Percentiles rank a stretch among this genome's conserved stretches.
phyloP scores from a whole-genome alignment of 2,329 filamentous ascomycete species.

The Curvularia eragrostidis region DNA sequence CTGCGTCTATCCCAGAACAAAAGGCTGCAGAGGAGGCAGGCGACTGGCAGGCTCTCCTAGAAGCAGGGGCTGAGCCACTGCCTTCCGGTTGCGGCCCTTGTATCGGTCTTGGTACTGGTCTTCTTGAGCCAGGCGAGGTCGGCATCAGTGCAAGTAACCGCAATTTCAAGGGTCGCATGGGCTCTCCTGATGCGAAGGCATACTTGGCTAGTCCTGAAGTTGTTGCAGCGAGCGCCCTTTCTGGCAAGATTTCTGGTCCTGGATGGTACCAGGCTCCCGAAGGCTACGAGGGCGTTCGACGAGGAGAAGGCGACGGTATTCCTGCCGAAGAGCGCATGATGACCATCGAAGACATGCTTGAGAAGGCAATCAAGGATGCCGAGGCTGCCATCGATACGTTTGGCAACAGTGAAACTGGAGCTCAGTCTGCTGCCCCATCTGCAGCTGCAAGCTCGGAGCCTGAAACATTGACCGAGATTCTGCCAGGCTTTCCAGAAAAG shows the following conservation, averaged over 20 bases:
- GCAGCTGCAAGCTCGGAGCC: constrained; percentile 36
- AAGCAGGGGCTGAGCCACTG: constrained; percentile 76
- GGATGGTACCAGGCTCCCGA: constrained; percentile 78
- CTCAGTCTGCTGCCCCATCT: constrained; percentile 41
- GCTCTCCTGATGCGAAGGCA: constrained; percentile 76
- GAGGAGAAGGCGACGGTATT: constrained; percentile 75
- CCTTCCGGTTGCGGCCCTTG: constrained; percentile 82
- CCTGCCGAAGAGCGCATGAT: constrained; percentile 68
- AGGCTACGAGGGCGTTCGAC: constrained; percentile 69
- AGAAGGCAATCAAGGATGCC: constrained; percentile 72
- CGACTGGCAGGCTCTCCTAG: constrained; percentile 82
- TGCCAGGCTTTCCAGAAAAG: constrained; percentile 85
- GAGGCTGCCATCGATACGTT: constrained; percentile 66
- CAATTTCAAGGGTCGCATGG: constrained; percentile 94
- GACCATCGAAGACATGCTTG: constrained; percentile 72
- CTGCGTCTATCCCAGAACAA: constrained; percentile 82
- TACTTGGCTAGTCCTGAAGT: constrained; percentile 91
- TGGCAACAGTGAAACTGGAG: constrained; percentile 42
- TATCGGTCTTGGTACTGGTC: constrained; percentile 81
- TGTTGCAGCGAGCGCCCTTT: constrained; percentile 85
- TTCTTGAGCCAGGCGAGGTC: constrained; percentile 84
- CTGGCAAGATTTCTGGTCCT: constrained; percentile 75
- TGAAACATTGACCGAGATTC: constrained; percentile 68
- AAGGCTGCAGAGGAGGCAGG: constrained; percentile 76
- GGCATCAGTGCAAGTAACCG: constrained; percentile 85